Percentiles rank a stretch among this genome's conserved stretches.
Conservation (phyloP, 768 basidiomycete genomes). For the Asterophora parasitica region DNA sequence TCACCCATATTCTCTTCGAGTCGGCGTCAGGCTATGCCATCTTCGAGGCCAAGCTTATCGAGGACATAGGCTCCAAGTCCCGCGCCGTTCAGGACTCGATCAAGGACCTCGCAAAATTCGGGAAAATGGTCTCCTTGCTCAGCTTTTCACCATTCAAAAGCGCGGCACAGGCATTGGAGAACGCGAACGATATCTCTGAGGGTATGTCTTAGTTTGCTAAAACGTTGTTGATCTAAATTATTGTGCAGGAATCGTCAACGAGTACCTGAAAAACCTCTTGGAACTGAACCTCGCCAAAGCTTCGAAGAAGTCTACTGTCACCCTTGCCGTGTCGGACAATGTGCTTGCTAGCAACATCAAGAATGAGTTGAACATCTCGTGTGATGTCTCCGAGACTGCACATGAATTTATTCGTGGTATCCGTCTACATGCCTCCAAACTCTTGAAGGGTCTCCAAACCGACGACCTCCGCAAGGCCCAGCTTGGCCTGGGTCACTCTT, state of each 20-base stretch:
- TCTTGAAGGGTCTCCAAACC: constrained; percentile 83
- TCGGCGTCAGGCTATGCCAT: constrained; percentile 92
- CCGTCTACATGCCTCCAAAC: constrained; percentile 83
- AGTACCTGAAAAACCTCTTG: constrained; percentile 75
- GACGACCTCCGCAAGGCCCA: constrained; percentile 91
- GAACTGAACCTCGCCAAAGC: constrained; percentile 84
- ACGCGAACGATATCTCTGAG: constrained; percentile 94
- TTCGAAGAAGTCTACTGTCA: constrained; percentile 62
- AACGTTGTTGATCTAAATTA: constrained; percentile 7
- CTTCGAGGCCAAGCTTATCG: constrained; percentile 81
- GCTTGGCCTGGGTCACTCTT: constrained; percentile 95
- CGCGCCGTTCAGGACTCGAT: constrained; percentile 81
- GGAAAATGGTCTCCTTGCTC: constrained; percentile 85
- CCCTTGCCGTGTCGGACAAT: constrained; percentile 77
- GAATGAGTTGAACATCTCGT: constrained; percentile 62
- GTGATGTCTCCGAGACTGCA: constrained; percentile 76
- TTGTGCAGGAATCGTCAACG: constrained; percentile 72
- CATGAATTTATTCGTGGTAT: constrained; percentile 89
- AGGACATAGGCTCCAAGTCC: constrained; percentile 81
- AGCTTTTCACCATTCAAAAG: constrained; percentile 94
- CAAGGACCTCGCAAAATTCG: constrained; percentile 81
- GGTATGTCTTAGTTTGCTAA: constrained; percentile 32
- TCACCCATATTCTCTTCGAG: constrained; percentile 90
- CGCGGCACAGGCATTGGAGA: constrained; percentile 91
- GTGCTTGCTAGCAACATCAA: constrained; percentile 75